Evolutionary conservation across 345 rosid genomes (phyloP).

Genomic region (Salix viminalis): DNA sequence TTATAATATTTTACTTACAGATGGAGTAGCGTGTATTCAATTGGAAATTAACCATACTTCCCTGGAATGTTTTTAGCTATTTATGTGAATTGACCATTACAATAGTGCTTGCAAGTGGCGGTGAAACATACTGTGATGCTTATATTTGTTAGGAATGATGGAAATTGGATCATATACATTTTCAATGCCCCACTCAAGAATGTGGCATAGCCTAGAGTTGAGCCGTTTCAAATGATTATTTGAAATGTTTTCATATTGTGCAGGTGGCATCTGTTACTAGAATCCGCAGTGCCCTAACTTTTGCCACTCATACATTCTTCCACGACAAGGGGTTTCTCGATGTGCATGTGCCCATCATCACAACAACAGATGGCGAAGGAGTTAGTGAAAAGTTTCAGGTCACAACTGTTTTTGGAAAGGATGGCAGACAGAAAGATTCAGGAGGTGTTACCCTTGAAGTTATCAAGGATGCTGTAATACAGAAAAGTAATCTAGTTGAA

Average conservation of each 20-base stretch:
- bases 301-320: constrained; percentile 70
- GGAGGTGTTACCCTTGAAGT: constrained; percentile 45
- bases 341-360: constrained; percentile 78
- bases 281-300: constrained; percentile 54
- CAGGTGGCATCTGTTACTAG: constrained; percentile 80
- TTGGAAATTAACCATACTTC: too few species aligned
- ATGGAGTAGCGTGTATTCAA: too few species aligned
- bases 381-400: constrained; percentile 57
- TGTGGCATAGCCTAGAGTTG: not conserved
- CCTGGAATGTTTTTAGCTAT: too few species aligned
- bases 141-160: not conserved
- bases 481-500: constrained; percentile 55
- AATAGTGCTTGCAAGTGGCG: not conserved
- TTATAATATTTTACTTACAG: too few species aligned
- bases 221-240: not conserved
- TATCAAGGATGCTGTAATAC: constrained; percentile 59
- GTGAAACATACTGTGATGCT: not conserved
- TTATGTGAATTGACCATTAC: not conserved
- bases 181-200: not conserved
- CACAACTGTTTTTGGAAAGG: constrained; percentile 39
- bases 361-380: constrained; percentile 59
- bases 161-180: not conserved
- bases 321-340: constrained; percentile 58
- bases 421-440: constrained; percentile 33
- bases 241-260: constrained; percentile 5